Evolutionary conservation across 257 asterid genomes (phyloP).

Genomic region (Prunella vulgaris): DNA sequence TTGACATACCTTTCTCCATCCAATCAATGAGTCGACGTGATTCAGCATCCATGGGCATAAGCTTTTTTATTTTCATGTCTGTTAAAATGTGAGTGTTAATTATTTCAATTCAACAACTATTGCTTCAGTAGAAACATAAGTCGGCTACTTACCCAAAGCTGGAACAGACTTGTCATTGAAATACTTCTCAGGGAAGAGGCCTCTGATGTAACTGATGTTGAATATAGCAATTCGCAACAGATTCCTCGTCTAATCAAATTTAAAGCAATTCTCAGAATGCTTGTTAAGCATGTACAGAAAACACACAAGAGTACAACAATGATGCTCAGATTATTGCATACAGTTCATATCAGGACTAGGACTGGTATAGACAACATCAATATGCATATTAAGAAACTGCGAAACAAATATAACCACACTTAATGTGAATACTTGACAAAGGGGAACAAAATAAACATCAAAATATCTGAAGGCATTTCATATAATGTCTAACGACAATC

Average conservation of each 20-base stretch:
- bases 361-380: neutral
- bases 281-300: neutral
- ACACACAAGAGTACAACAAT: neutral
- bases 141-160: conserved; percentile 64
- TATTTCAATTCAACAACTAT: conserved; percentile 7
- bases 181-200: conserved; percentile 90
- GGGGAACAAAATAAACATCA: neutral
- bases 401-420: neutral
- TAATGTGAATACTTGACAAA: neutral
- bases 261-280: conserved; percentile 19
- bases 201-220: conserved; percentile 94
- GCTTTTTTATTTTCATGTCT: conserved; percentile 98
- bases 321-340: conserved; percentile 9
- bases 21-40: conserved; percentile 93
- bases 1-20: conserved; percentile 87
- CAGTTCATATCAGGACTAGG: conserved; percentile 3
- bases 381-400: neutral
- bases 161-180: conserved; percentile 93
- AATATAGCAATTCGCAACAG: conserved; percentile 94
- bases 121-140: neutral
- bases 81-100: conserved; percentile 18
- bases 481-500: neutral
- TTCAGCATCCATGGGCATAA: conserved; percentile 96
- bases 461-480: neutral
- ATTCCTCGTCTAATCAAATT: conserved; percentile 69